Base-by-base conservation (phyloP, 2,329 filamentous ascomycete genomes). In the Sporothrix pallida region DNA sequence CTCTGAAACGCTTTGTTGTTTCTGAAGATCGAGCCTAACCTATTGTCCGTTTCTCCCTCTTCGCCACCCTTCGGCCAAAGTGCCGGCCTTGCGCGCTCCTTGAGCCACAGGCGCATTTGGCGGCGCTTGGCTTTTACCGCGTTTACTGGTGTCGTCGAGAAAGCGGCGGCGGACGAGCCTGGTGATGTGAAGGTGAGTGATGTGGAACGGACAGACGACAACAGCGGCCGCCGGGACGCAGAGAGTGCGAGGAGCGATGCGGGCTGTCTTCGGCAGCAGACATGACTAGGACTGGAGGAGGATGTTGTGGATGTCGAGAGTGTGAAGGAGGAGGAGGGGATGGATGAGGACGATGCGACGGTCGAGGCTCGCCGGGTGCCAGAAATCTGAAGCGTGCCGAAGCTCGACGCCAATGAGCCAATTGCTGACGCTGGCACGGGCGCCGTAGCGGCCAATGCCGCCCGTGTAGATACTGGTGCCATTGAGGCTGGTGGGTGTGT, bases 1-100 rank as follows among this genome's bases (percentile, higher is more conserved):
- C 91, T 93, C 76, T 86, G 83, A 82, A 95, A 98, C 31, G 87
- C 80, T 4, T 83, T 84, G 81, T 97, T 97, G 69, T 89, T 80
- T 7, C 7, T 37, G 31, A 37, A 37, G 31, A 37, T 37, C 7
- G 31, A 6, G 31, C 31, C 31, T 7, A 37, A 26, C 23, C 23
- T 26, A 26, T n/a, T 5, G 23, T 54, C 4, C 5, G 17, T 0
- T 17, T 67, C 42, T 67, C 17, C 8, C 17, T 0, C 9, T 26
- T 26, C 50, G 13, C 50, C 10, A 20, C 10, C 8, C 23, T 54
- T 31, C n/a, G 62, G 62, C 62, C 62, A 67, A 23, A 48, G 46
- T 1, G 46, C 3, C 5, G 62, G 62, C n/a, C 44, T 3, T 26
- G 48, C 70, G 12, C 9, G 20, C 10, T 52, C 20, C 50, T 23